Evolutionary conservation across 208 protist genomes (phyloP).

Genomic region (Tritrichomonas musculus): DNA sequence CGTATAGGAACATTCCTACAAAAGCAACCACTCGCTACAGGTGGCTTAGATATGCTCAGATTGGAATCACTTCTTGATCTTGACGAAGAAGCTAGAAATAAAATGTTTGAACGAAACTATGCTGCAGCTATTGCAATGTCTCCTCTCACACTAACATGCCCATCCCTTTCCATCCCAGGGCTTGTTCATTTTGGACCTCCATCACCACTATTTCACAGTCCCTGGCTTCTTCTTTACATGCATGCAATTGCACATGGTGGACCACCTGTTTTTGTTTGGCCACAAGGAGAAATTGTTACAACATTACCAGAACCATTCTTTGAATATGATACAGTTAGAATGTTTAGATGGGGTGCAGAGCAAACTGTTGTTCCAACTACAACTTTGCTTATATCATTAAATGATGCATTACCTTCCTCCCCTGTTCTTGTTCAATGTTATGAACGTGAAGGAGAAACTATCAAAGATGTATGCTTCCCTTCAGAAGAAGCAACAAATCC

Average conservation of each 20-base stretch:
- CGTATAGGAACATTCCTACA: not conserved
- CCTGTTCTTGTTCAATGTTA: not conserved
- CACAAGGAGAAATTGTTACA: constrained; percentile 29
- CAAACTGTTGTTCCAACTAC: not conserved
- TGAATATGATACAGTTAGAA: not conserved
- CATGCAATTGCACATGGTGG: not conserved
- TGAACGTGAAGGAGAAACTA: not conserved
- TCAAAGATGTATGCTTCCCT: not conserved
- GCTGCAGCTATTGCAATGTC: not conserved
- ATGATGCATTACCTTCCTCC: not conserved
- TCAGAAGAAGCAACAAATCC: not conserved
- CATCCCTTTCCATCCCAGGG: not conserved
- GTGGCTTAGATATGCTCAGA: not conserved
- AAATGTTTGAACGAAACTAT: constrained; percentile 17
- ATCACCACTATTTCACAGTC: constrained; percentile 1
- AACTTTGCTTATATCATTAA: constrained; percentile 1
- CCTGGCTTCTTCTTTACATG: not conserved
- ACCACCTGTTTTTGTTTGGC: constrained; percentile 3
- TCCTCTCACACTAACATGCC: not conserved
- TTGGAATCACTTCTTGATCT: not conserved
- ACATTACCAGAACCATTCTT: constrained; percentile 24
- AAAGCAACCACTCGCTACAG: not conserved
- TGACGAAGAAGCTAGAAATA: not conserved
- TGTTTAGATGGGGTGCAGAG: not conserved
- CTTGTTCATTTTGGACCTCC: constrained; percentile 12